These are phyloP conservation scores for Phycomyces blakesleeanus DNA, from an alignment of 192 early-diverging fungal species.

Conservation along the genomic window DNA sequence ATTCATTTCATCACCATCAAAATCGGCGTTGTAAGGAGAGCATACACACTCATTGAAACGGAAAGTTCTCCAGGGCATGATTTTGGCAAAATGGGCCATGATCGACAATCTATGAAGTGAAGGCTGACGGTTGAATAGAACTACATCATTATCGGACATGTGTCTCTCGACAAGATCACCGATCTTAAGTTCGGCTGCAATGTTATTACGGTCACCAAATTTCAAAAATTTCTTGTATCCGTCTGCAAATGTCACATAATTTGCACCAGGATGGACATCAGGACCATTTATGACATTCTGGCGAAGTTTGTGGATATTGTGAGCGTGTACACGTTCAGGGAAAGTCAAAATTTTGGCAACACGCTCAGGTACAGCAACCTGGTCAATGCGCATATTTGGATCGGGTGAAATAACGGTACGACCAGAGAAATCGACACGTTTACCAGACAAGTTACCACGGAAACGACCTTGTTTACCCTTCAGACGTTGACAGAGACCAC, in stretches of 20 bases:
- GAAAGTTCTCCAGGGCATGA: constrained; percentile 96
- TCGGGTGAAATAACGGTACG: constrained; percentile 99
- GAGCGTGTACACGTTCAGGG: constrained; percentile 87
- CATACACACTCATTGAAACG: constrained; percentile 99
- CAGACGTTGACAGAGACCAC: constrained; percentile 92
- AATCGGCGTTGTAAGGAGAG: constrained; percentile 99
- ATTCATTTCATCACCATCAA: constrained; percentile 99
- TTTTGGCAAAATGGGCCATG: constrained; percentile 92
- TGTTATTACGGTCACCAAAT: constrained; percentile 62
- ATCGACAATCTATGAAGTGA: constrained; percentile 95
- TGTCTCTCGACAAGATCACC: constrained; percentile 98
- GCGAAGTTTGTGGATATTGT: constrained; percentile 82
- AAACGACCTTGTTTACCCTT: constrained; percentile 99
- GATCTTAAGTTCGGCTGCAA: constrained; percentile 70
- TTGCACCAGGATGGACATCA: constrained; percentile 90
- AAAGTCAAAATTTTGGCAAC: constrained; percentile 93
- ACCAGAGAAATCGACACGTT: constrained; percentile 98
- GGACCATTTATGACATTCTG: constrained; percentile 80
- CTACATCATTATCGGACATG: constrained; percentile 87
- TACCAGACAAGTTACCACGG: constrained; percentile 97
- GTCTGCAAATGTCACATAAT: constrained; percentile 67
- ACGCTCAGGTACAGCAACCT: constrained; percentile 87
- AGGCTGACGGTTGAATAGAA: constrained; percentile 98
- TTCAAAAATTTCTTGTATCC: constrained; percentile 58
- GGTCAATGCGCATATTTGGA: constrained; percentile 96